Evolutionary conservation across 2,329 filamentous ascomycete species (phyloP).

Genomic region (Xylaria sp.): DNA sequence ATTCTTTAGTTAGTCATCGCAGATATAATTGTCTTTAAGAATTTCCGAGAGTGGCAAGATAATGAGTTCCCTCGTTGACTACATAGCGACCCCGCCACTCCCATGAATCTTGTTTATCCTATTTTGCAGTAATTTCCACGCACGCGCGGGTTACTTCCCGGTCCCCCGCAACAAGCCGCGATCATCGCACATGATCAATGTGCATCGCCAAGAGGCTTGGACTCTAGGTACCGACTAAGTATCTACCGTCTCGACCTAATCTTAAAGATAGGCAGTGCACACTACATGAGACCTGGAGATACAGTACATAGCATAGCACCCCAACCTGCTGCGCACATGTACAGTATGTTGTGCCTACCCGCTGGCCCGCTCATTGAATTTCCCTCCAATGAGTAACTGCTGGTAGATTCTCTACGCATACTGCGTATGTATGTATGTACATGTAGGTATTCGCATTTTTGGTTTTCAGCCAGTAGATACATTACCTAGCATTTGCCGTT

Average conservation of each 20-base stretch:
- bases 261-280: too few species aligned
- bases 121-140: slow-evolving; percentile 5
- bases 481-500: slow-evolving; percentile 24
- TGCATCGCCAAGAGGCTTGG: slow-evolving; percentile 33
- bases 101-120: slow-evolving; percentile 1
- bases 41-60: not conserved
- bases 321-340: not conserved
- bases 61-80: not conserved
- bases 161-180: slow-evolving; percentile 30
- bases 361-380: not conserved
- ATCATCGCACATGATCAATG: slow-evolving; percentile 19
- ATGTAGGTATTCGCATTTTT: not conserved
- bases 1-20: not conserved
- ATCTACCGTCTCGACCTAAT: too few species aligned
- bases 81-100: not conserved
- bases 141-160: slow-evolving; percentile 14
- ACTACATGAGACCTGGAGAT: not conserved
- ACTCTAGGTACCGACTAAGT: not conserved
- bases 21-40: not conserved
- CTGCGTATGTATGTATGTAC: not conserved
- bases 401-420: too few species aligned
- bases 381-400: slow-evolving; percentile 5
- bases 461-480: slow-evolving; percentile 4
- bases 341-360: slow-evolving; percentile 4
- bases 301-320: not conserved